Evolutionary conservation across 129 eudicot species (phyloP), one percentile per base, ranked within the genome.

Genomic region (Gnaphalium uliginosum): DNA sequence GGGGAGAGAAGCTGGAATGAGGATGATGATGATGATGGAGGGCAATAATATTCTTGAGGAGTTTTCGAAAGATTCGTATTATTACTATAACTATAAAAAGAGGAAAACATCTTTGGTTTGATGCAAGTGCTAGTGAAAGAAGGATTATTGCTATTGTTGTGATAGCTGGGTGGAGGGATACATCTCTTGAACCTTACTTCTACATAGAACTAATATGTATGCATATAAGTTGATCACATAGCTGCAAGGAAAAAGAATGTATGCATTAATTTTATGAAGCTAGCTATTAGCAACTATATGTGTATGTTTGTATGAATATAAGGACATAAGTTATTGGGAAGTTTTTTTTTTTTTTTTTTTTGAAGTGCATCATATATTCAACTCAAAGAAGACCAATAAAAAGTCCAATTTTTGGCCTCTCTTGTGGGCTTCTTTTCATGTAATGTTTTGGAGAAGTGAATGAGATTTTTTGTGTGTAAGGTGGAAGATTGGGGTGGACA

Each of bases 1-100:
- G 88, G 74, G 32, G 82, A 78, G 39, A 62, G 48, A 69, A 66
- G 74, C 14, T 79, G 81, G 74, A 72, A 78, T 35, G 80, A 57
- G 32, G 79, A 74, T 35, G 81, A 26, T 3, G 25, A 46, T 46
- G 54, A 46, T 46, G 58, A 74, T 68, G 77, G 35, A 60, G 48
- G 53, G 32, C 18, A 1, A 33, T 78, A 75, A 77, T 74, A 62
- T 68, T 72, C 54, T 66, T 46, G 24, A 68, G 15, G 24, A 21
- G 60, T 19, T 62, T 27, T 63, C 14, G 23, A 51, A 81, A 53
- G 39, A 81, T 57, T 65, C 30, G 15, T 53, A 63, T 39, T 46
- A 43, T 25, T 19, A 61, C 65, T 33, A 80, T 41, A 64, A 43
- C 19, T 46, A 68, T 59, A 59, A 51, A 41, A 57, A 46, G 53